Percentiles rank a stretch among this genome's conserved stretches.
phyloP scores from a whole-genome alignment of 1,284 basidiomycete species.

The Microbotryum intermedium region DNA sequence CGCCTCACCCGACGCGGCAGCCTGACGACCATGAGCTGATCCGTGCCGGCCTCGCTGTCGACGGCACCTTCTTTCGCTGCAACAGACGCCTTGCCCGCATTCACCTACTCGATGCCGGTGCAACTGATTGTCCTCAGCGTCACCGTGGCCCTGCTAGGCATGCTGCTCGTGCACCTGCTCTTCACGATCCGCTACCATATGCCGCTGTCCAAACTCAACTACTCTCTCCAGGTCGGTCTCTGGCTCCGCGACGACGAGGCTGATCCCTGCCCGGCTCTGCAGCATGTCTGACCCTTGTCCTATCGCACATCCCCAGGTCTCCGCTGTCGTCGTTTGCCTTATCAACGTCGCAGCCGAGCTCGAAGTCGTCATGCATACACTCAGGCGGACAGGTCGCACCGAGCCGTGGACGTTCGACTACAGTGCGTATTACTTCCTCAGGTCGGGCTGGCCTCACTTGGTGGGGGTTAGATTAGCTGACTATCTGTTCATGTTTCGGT shows the following conservation, averaged over 20 bases:
- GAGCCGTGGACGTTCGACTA: constrained; percentile 97
- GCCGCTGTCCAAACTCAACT: constrained; percentile 86
- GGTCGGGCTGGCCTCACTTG: too few relatives aligned
- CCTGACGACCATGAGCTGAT: too few relatives aligned
- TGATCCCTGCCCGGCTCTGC: not conserved
- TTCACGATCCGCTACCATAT: constrained; percentile 96
- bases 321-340: constrained; percentile 21
- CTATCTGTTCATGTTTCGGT: too few relatives aligned
- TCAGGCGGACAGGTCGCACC: constrained; percentile 51
- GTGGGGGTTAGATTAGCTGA: not conserved
- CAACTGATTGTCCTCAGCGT: constrained; percentile 84
- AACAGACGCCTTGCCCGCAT: constrained; percentile 33
- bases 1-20: too few relatives aligned
- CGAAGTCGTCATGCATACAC: constrained; percentile 51
- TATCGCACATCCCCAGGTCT: not conserved
- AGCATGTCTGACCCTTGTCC: not conserved
- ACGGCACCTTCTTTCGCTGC: constrained; percentile 7
- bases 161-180: constrained; percentile 84
- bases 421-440: constrained; percentile 12
- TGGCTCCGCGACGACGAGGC: not conserved
- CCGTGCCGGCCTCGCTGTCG: too few relatives aligned
- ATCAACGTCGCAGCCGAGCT: constrained; percentile 34
- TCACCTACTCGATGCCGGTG: constrained; percentile 74
- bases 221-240: constrained; percentile 69
- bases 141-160: constrained; percentile 71